Evolutionary conservation across 768 basidiomycete genomes (phyloP).

Genomic region (Serendipita sp.): DNA sequence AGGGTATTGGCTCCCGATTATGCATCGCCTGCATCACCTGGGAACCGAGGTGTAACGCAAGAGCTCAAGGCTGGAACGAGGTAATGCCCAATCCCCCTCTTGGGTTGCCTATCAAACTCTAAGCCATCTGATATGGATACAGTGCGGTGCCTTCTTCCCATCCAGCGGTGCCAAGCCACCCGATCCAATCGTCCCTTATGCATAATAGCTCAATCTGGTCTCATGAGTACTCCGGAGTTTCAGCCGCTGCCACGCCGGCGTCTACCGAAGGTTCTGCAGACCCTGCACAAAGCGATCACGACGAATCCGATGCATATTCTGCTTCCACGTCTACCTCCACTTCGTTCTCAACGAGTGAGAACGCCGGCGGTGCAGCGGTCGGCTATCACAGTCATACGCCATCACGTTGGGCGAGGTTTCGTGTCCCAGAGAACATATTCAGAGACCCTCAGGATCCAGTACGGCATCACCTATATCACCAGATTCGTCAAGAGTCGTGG

Average conservation of each 20-base stretch:
- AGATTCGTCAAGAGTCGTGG: background rate
- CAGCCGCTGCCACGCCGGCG: background rate
- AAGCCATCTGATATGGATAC: no score
- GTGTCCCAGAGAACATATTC: background rate
- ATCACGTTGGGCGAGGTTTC: background rate
- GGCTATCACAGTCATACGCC: background rate
- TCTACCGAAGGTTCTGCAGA: conserved; percentile 1
- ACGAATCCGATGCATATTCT: background rate
- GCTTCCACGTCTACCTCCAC: background rate
- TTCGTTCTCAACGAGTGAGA: background rate
- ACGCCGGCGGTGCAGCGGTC: background rate
- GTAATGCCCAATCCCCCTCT: no score
- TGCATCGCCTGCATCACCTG: no score
- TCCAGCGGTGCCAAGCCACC: no score
- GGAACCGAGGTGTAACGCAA: no score
- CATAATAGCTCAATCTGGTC: background rate
- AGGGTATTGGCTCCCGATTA: no score
- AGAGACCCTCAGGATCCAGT: background rate
- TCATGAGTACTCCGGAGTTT: background rate
- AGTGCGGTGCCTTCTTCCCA: no score
- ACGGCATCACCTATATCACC: background rate
- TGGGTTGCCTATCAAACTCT: no score
- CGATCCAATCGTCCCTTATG: no score
- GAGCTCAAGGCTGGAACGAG: no score
- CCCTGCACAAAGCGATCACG: background rate